These are phyloP conservation scores for Saposhnikovia divaricata DNA, from an alignment of 129 eudicot genomes.

Conservation along the genomic window DNA sequence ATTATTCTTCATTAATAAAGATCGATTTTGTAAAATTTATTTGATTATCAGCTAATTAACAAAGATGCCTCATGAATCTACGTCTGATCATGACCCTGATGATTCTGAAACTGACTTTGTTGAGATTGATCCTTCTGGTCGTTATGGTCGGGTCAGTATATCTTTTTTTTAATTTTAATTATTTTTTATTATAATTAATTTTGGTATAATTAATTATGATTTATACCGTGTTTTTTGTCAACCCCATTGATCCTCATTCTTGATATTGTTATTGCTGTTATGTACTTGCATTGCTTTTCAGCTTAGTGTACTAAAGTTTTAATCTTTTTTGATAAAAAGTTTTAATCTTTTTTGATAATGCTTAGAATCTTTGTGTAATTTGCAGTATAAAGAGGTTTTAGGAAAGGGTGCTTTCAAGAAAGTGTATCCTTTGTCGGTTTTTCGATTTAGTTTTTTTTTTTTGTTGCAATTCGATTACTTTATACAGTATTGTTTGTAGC, in stretches of 20 bases:
- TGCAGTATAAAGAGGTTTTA: conserved; percentile 87
- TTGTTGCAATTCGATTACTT: not conserved
- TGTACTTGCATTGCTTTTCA: not conserved
- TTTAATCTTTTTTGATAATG: not conserved
- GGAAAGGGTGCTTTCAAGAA: conserved; percentile 95
- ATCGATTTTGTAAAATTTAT: not conserved
- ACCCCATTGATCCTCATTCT: not conserved
- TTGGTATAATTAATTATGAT: not conserved
- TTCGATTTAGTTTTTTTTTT: not conserved
- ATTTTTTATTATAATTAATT: not conserved
- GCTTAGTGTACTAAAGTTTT: not conserved
- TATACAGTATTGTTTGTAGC: not conserved
- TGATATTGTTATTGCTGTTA: not conserved
- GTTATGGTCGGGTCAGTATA: conserved; percentile 86
- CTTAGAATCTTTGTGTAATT: conserved; percentile 11
- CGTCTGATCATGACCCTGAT: conserved; percentile 56
- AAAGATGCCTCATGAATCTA: conserved; percentile 35
- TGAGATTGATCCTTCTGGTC: conserved; percentile 85
- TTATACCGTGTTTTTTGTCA: too few relatives aligned
- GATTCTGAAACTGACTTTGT: conserved; percentile 59
- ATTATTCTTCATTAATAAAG: not conserved
- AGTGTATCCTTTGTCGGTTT: conserved; percentile 56
- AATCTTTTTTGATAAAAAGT: not conserved
- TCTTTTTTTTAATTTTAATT: not conserved
- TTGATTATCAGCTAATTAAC: conserved; percentile 11